These are phyloP conservation scores for Hirschfeldia incana DNA, from an alignment of 345 rosid species.

Conservation along the genomic window DNA sequence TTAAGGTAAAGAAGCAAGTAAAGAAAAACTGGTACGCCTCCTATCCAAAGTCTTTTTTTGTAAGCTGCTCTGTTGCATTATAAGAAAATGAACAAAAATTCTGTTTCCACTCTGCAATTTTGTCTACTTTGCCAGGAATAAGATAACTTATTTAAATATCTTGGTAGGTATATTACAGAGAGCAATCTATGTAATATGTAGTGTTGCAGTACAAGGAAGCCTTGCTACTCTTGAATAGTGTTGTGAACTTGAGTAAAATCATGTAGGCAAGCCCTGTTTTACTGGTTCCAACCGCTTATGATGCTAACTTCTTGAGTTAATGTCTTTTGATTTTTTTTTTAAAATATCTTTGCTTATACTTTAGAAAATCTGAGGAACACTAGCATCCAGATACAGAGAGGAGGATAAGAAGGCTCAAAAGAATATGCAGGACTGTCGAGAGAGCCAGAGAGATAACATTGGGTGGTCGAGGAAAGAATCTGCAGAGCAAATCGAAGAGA, in stretches of 20 bases:
- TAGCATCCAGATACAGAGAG: neutral
- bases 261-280: neutral
- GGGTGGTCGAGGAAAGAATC: neutral
- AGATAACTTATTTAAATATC: too few species aligned
- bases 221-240: neutral
- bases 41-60: too few species aligned
- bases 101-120: neutral
- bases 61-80: too few species aligned
- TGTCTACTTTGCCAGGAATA: neutral
- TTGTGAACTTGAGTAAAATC: neutral
- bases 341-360: neutral
- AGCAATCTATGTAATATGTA: neutral
- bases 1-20: too few species aligned
- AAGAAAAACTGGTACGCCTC: too few species aligned
- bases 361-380: neutral
- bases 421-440: neutral
- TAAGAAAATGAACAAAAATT: too few species aligned
- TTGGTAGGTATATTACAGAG: neutral
- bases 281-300: neutral
- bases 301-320: neutral
- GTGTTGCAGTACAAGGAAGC: neutral
- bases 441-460: neutral
- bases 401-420: neutral
- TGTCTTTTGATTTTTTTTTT: neutral
- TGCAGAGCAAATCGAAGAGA: neutral